Percentiles rank a stretch among this genome's conserved stretches.
Conservation (phyloP, 31 red algal genomes). For the Endocladia muricata region DNA sequence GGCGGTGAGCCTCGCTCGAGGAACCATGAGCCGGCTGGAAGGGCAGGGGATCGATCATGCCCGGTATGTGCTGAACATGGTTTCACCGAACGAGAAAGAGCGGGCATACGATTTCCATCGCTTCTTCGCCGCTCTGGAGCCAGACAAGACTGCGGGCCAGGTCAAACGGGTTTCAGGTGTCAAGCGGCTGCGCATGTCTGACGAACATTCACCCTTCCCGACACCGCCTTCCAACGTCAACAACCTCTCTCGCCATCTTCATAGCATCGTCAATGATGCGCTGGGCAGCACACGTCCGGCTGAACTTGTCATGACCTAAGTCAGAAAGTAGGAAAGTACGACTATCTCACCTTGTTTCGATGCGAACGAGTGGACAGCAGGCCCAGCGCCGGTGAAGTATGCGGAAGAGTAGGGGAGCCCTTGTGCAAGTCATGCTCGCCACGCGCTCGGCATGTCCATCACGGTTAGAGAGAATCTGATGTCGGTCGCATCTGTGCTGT, state of each 20-base stretch:
- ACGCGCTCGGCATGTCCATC: too few relatives aligned
- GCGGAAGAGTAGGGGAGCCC: too few relatives aligned
- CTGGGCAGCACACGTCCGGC: too few relatives aligned
- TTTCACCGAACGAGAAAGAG: not conserved
- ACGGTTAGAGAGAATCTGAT: too few relatives aligned
- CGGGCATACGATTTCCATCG: not conserved
- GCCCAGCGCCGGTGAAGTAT: too few relatives aligned
- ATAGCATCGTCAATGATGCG: not conserved
- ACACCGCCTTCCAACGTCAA: not conserved
- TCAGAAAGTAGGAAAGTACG: too few relatives aligned
- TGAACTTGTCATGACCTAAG: too few relatives aligned
- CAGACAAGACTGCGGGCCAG: not conserved
- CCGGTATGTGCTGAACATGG: not conserved
- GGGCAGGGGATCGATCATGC: not conserved
- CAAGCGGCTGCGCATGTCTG: not conserved
- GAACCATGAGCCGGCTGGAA: not conserved
- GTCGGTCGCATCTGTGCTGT: too few relatives aligned
- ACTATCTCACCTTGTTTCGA: too few relatives aligned
- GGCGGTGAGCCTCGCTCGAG: not conserved
- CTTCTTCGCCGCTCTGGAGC: not conserved
- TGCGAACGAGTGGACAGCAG: too few relatives aligned
- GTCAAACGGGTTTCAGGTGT: not conserved
- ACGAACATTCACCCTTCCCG: not conserved
- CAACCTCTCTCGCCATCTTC: not conserved
- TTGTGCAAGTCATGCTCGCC: too few relatives aligned